A percentile compares a stretch with the other conserved stretches of the same genome.
Evolutionary conservation across 2,329 filamentous ascomycete species (phyloP).

Genomic region (Mycosphaerelloides madeirae): DNA sequence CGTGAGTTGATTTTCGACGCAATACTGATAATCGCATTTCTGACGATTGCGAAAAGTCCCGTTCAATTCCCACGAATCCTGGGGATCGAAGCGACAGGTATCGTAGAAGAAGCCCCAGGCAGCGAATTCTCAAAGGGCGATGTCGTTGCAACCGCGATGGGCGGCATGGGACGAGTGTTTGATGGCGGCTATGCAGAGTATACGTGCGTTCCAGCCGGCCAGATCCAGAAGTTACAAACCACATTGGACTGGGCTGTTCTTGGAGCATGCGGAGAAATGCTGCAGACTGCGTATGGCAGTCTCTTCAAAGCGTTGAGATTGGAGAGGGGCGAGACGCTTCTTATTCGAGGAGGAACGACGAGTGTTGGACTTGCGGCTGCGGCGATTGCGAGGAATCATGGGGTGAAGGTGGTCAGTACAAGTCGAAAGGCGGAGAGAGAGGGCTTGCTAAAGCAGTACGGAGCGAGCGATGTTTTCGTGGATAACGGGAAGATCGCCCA

Average conservation of each 20-base stretch:
- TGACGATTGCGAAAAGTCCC: neutral
- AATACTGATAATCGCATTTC: too few species aligned
- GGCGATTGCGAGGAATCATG: constrained; percentile 41
- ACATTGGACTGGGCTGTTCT: neutral
- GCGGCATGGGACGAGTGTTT: neutral
- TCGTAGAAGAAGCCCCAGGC: neutral
- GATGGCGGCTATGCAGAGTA: constrained; percentile 1
- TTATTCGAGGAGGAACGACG: neutral
- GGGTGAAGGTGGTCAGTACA: constrained; percentile 39
- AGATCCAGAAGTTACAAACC: constrained; percentile 1
- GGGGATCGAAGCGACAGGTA: neutral
- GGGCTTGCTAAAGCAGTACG: constrained; percentile 36
- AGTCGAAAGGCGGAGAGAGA: constrained; percentile 37
- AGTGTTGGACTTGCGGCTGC: constrained; percentile 35
- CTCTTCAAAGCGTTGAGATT: neutral
- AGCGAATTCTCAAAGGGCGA: constrained; percentile 1
- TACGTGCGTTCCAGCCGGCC: neutral
- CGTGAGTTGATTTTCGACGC: too few species aligned
- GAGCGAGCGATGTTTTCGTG: constrained; percentile 42
- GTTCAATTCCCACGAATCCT: neutral
- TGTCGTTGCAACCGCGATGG: neutral
- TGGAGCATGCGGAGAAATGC: neutral
- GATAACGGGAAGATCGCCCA: constrained; percentile 40
- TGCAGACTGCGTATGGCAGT: neutral
- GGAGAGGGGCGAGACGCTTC: neutral